Base-by-base conservation (phyloP, 371 early-diverging fungal genomes). In the Sporodiniella umbellata region DNA sequence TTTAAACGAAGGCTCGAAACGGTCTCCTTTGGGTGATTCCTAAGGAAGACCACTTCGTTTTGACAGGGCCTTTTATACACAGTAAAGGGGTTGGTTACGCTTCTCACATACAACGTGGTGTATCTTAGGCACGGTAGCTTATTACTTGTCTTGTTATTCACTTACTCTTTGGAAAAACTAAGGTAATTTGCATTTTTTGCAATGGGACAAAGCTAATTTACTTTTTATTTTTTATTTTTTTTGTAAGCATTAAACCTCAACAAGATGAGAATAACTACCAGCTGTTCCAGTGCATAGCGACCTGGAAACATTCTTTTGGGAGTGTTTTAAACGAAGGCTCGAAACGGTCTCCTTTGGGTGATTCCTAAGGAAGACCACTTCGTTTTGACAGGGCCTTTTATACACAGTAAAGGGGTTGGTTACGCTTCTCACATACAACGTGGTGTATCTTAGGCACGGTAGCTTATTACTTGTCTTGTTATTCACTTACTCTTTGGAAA, bases 221-320 rank as follows among this genome's bases (percentile, higher is more conserved):
- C 5, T 5, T 30, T 11, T 30, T 30, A 5, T 11, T 30, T 11
- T 30, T 30, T 11, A 7, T 11, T 30, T 11, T 30, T 7, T 30
- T 7, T 30, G 11, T 30, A 30, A 5, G 11, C 30, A 7, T n/a
- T n/a, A n/a, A n/a, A n/a, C n/a, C n/a, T n/a, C n/a, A n/a, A n/a
- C 35, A 33, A 33, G 35, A 49, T 49, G 17, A 39, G 49, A 49
- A 18, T 49, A 39, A 50, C 50, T 40, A 42, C 22, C 42, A 50
- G 28, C 50, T 50, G 42, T 50, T 50, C 50, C 50, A 50, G 42
- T 40, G 42, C 49, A 48, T 39, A 48, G 49, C 49, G 49, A 37
- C 25, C 37, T 48, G 35, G 38, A 40, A 38, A 48, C 37, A 48
- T 38, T 8, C 49, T 38, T 23, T 48, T 26, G 24, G 37, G 3